Percentiles rank a stretch among this genome's conserved stretches.
These are phyloP conservation scores for Cryptococcus sp. DNA, from an alignment of 1,284 basidiomycete genomes.

Conservation along the genomic window DNA sequence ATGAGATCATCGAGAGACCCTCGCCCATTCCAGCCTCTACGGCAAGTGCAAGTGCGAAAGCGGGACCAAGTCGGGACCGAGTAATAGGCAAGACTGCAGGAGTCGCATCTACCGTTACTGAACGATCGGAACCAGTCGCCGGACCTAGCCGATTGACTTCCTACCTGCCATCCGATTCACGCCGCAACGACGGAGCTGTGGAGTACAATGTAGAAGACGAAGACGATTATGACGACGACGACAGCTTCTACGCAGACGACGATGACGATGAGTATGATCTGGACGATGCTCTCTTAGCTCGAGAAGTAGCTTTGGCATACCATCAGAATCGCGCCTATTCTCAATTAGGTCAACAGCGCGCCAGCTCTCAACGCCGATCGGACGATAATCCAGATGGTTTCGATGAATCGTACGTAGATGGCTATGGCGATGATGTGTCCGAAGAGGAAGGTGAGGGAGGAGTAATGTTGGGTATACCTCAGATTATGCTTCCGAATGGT, in stretches of 20 bases:
- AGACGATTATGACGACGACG: constrained; percentile 20
- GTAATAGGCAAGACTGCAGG: constrained; percentile 7
- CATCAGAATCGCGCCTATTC: constrained; percentile 31
- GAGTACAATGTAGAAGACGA: constrained; percentile 18
- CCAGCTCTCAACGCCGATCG: not conserved
- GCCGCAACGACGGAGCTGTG: constrained; percentile 14
- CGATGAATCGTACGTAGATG: not conserved
- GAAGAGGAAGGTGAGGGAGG: constrained; percentile 9
- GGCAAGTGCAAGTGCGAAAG: too few species aligned
- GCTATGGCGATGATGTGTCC: constrained; percentile 1
- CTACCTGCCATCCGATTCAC: not conserved
- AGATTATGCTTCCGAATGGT: constrained; percentile 15
- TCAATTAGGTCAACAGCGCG: constrained; percentile 21
- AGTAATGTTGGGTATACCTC: constrained; percentile 38
- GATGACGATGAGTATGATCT: constrained; percentile 44
- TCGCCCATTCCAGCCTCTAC: too few species aligned
- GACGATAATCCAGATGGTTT: not conserved
- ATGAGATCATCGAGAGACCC: not conserved
- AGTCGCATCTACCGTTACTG: not conserved
- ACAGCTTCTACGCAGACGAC: constrained; percentile 22
- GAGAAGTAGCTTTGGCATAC: constrained; percentile 42
- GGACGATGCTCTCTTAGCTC: constrained; percentile 39
- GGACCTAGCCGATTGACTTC: not conserved
- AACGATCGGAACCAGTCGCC: not conserved
- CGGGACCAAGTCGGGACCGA: not conserved